Percentiles rank a stretch among this genome's conserved stretches.
Evolutionary conservation across 495 filamentous ascomycete species (phyloP).

Genomic region (Jackrogersella multiformis): DNA sequence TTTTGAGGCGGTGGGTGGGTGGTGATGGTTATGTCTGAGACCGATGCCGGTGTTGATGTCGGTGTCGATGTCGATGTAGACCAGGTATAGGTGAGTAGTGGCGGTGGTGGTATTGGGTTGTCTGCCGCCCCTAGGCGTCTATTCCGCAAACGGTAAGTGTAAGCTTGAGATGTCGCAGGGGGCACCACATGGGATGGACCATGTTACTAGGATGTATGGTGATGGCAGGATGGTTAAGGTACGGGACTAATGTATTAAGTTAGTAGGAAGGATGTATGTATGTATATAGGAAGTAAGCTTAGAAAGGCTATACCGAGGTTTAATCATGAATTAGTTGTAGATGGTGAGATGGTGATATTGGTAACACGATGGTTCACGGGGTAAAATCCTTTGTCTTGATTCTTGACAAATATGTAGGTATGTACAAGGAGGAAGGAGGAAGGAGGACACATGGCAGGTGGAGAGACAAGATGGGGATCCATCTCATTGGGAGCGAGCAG

Average conservation of each 20-base stretch:
- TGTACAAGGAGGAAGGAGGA: too few relatives aligned
- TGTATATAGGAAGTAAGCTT: neutral
- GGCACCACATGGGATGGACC: neutral
- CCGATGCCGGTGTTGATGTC: conserved; percentile 2
- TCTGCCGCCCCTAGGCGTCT: neutral
- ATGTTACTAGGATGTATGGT: neutral
- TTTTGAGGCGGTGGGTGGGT: conserved; percentile 5
- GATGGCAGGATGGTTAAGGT: neutral
- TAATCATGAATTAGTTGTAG: neutral
- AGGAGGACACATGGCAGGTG: conserved; percentile 12
- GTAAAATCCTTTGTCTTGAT: neutral
- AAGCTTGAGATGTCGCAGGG: neutral
- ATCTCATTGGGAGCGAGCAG: neutral
- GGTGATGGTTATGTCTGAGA: conserved; percentile 3
- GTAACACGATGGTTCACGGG: neutral
- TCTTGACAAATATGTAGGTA: neutral
- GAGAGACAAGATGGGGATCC: neutral
- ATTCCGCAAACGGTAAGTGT: neutral
- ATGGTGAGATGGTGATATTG: neutral
- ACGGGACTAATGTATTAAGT: neutral
- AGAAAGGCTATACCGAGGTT: conserved; percentile 6
- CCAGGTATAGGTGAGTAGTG: neutral
- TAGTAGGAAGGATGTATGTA: neutral
- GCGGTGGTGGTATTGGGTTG: neutral
- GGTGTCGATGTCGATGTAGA: too few relatives aligned